Conservation (phyloP, 495 filamentous ascomycete genomes). For the Copromyces sp. region DNA sequence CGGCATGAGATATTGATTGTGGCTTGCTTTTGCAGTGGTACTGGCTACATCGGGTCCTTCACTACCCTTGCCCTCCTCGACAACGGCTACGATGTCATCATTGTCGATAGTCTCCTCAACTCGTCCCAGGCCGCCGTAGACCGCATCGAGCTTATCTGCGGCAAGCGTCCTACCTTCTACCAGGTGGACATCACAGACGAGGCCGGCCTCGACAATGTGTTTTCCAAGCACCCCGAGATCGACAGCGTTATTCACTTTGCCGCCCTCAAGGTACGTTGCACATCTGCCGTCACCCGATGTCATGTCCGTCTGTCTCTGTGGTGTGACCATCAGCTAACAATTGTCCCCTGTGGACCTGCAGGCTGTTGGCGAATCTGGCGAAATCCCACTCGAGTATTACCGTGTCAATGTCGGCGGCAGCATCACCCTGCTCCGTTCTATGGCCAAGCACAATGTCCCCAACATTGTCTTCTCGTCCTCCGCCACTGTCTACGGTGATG, state of each 20-base stretch:
- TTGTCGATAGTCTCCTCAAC: constrained; percentile 93
- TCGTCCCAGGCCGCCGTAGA: constrained; percentile 80
- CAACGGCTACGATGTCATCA: constrained; percentile 90
- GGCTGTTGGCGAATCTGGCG: constrained; percentile 93
- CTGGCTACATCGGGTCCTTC: constrained; percentile 98
- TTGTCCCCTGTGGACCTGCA: constrained; percentile 21
- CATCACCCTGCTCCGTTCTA: constrained; percentile 75
- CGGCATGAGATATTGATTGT: constrained; percentile 9
- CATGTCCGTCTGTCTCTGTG: not conserved
- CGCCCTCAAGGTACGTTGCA: constrained; percentile 70
- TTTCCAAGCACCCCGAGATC: constrained; percentile 80
- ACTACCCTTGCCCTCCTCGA: constrained; percentile 84
- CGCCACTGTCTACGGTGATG: constrained; percentile 95
- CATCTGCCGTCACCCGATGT: not conserved
- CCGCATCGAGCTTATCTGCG: constrained; percentile 86
- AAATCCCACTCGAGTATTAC: constrained; percentile 97
- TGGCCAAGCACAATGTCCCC: constrained; percentile 79
- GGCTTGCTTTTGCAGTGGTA: constrained; percentile 53
- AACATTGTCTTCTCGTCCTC: constrained; percentile 98
- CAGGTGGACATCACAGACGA: constrained; percentile 82
- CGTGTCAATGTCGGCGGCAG: constrained; percentile 90
- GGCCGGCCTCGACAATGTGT: constrained; percentile 73
- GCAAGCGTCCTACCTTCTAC: constrained; percentile 79
- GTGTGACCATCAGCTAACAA: constrained; percentile 2
- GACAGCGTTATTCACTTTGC: constrained; percentile 98